These are phyloP conservation scores for Boletus sensibilis DNA, from an alignment of 768 basidiomycete species.

Conservation along the genomic window DNA sequence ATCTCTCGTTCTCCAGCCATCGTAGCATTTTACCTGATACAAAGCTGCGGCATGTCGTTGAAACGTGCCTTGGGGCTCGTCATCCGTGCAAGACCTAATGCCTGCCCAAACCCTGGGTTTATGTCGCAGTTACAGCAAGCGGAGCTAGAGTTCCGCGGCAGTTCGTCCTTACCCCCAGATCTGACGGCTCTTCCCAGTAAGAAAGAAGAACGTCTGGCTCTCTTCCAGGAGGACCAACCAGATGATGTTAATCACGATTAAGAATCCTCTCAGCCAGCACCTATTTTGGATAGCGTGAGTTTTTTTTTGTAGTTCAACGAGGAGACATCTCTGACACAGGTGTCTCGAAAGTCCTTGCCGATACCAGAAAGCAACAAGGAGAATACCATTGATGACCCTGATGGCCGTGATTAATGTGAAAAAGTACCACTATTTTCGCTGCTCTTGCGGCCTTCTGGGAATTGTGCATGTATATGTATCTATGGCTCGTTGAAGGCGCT, in stretches of 20 bases:
- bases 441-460: background rate
- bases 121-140: background rate
- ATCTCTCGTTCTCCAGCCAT: conserved; percentile 10
- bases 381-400: too few species aligned
- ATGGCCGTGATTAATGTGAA: too few species aligned
- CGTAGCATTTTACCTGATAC: conserved; percentile 8
- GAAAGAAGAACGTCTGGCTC: conserved; percentile 6
- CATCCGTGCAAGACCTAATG: conserved; percentile 1
- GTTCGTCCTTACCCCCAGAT: background rate
- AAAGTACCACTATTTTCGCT: background rate
- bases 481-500: background rate
- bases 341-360: too few species aligned
- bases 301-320: background rate
- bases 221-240: conserved; percentile 3
- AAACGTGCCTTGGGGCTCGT: background rate
- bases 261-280: background rate
- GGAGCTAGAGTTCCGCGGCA: background rate
- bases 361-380: too few species aligned
- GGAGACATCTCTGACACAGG: too few species aligned
- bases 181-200: background rate
- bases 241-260: background rate
- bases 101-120: conserved; percentile 10
- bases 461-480: too few species aligned
- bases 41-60: conserved; percentile 1
- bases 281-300: background rate